These are phyloP conservation scores for Aphanomyces astaci DNA, from an alignment of 352 stramenopile species.

Conservation along the genomic window DNA sequence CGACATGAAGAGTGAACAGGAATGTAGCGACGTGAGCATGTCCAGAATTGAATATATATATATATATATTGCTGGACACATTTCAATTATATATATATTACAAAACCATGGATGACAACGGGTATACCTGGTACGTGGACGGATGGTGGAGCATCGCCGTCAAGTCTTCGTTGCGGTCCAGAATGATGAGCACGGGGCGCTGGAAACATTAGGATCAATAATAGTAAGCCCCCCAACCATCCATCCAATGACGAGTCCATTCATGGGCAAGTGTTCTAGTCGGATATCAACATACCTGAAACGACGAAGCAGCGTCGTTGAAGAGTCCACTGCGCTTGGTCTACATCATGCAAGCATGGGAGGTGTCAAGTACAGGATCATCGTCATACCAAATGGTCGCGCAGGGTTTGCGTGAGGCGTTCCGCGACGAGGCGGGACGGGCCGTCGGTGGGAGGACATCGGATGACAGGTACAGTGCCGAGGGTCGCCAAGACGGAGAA, in stretches of 20 bases:
- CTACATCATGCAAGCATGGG: not conserved
- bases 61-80: too few species aligned
- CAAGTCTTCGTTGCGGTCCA: slow-evolving; percentile 96
- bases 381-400: slow-evolving; percentile 55
- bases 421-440: slow-evolving; percentile 94
- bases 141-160: slow-evolving; percentile 93
- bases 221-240: too few species aligned
- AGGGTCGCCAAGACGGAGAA: slow-evolving; percentile 92
- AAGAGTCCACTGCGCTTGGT: slow-evolving; percentile 59
- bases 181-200: slow-evolving; percentile 93
- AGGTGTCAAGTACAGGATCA: not conserved
- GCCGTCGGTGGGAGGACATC: slow-evolving; percentile 87
- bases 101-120: not conserved
- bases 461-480: slow-evolving; percentile 93
- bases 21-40: not conserved
- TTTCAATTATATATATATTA: too few species aligned
- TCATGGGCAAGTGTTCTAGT: too few species aligned
- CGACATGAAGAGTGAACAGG: too few species aligned
- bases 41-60: too few species aligned
- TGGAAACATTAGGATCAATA: too few species aligned
- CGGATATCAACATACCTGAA: slow-evolving; percentile 48
- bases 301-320: slow-evolving; percentile 50
- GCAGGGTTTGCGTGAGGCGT: slow-evolving; percentile 81
- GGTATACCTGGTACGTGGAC: slow-evolving; percentile 72
- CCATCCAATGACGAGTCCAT: too few species aligned